Base-by-base conservation (phyloP, 768 basidiomycete genomes). In the Tylopilus felleus region DNA sequence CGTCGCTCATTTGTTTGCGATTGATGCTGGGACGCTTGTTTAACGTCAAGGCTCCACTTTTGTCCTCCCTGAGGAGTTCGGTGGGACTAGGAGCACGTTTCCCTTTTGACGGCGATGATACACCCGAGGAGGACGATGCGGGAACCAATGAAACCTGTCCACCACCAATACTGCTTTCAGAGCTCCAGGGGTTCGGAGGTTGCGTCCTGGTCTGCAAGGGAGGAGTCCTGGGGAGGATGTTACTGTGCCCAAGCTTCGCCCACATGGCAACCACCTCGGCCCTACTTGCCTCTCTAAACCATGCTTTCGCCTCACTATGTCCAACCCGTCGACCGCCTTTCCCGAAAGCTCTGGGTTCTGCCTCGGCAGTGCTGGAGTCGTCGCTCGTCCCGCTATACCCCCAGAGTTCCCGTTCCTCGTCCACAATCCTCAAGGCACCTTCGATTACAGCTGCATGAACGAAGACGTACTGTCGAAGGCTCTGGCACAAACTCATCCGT, bases 401-500 rank as follows among this genome's bases (percentile, higher is more conserved):
- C 65, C 71, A 70, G 41, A 68, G 49, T 63, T 75, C 75, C 53
- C 73, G 76, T 71, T 87, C 84, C 68, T 91, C 87, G 58, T 92
- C 90, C 43, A 87, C 77, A 17, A 93, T 75, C 78, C 81, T 77
- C 71, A 93, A 69, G 16, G 86, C 81, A 8, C 92, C 91, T 69
- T 91, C 89, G 53, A 93, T 80, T 52, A 94, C 77, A 17, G 86
- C 92, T 28, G 86, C 84, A 67, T 97, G 91, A 35, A 93, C 90
- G 71, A 95, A 98, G 19, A 95, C 87, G 65, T 95, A 98, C 73
- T 98, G 96, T 53, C 94, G 76, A 65, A 95, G 73, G 69, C 90
- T 96, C 75, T 96, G 95, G 66, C 95, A 96, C 57, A 97, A 72
- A 64, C 91, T 93, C 96, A 98, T 98, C 50, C 96, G 78, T 73